A percentile compares a stretch with the other conserved stretches of the same genome.
Evolutionary conservation across 1,284 basidiomycete species (phyloP).

Genomic region (Ustilago shanxiensis): DNA sequence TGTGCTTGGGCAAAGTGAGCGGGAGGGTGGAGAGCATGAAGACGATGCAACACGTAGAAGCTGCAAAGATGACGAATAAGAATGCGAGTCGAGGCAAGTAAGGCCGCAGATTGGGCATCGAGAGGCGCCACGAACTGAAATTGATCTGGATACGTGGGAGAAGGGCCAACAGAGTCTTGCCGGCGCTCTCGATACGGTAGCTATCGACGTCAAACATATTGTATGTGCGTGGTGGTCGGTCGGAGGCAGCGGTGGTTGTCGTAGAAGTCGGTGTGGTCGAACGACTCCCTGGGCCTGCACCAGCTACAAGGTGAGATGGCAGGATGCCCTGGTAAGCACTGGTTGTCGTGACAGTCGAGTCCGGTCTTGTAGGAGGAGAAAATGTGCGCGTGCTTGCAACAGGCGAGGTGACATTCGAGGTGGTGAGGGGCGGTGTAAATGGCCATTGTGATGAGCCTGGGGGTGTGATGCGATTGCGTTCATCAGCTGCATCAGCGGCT

Average conservation of each 20-base stretch:
- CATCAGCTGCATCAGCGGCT: conserved; percentile 51
- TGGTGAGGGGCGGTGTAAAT: conserved; percentile 49
- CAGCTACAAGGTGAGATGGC: conserved; percentile 44
- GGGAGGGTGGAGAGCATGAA: conserved; percentile 65
- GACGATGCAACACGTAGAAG: conserved; percentile 60
- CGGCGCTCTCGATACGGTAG: conserved; percentile 30
- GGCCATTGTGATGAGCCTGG: conserved; percentile 37
- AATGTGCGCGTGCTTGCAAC: conserved; percentile 40
- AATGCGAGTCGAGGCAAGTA: conserved; percentile 56
- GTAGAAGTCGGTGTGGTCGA: conserved; percentile 44
- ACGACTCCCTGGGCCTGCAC: conserved; percentile 24
- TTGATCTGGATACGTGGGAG: conserved; percentile 49
- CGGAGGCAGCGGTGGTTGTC: conserved; percentile 19
- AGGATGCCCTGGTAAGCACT: conserved; percentile 34
- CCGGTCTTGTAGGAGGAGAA: conserved; percentile 44
- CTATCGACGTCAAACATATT: conserved; percentile 42
- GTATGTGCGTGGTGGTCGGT: conserved; percentile 20
- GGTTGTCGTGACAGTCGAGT: conserved; percentile 35
- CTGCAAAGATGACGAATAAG: conserved; percentile 57
- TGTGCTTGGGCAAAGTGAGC: conserved; percentile 61
- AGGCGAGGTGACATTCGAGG: conserved; percentile 44
- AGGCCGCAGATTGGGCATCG: conserved; percentile 55
- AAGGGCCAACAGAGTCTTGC: conserved; percentile 26
- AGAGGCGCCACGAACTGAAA: conserved; percentile 39
- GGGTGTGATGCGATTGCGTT: conserved; percentile 33